Percentiles rank a stretch among this genome's conserved stretches.
These are phyloP conservation scores for Saturnispora ahearnii DNA, from an alignment of 805 yeast genomes.

Conservation along the genomic window DNA sequence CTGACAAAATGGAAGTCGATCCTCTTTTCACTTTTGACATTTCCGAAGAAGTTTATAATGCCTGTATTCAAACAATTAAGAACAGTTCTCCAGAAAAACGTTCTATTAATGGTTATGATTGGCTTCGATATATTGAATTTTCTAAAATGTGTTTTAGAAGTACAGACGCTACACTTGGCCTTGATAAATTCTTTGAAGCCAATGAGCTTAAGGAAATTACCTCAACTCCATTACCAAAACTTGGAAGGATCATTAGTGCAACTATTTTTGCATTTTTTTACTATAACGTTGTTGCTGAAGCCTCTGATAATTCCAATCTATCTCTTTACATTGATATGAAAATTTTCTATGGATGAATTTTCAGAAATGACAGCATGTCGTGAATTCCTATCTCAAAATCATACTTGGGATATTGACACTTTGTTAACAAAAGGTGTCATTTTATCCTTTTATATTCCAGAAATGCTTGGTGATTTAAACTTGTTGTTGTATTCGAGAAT, in stretches of 20 bases:
- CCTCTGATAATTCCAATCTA: background rate
- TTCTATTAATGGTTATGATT: background rate
- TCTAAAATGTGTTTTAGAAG: background rate
- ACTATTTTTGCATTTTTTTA: background rate
- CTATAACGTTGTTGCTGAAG: background rate
- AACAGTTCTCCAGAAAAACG: background rate
- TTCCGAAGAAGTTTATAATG: background rate
- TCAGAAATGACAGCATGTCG: background rate
- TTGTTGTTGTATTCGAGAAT: background rate
- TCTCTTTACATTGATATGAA: background rate
- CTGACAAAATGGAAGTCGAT: background rate
- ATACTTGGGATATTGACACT: background rate
- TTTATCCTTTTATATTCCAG: background rate
- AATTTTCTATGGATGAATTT: background rate
- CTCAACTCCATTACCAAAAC: background rate
- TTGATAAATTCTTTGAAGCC: slow-evolving; percentile 2
- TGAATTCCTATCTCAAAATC: background rate
- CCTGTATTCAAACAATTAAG: background rate
- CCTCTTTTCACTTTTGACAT: background rate
- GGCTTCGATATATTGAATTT: background rate
- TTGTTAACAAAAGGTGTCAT: background rate
- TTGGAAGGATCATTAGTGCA: background rate
- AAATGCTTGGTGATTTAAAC: background rate
- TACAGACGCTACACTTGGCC: background rate
- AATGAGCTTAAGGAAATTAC: background rate